Evolutionary conservation across 1,139 yeast genomes (phyloP).

Genomic region (Suhomyces yuchorum): DNA sequence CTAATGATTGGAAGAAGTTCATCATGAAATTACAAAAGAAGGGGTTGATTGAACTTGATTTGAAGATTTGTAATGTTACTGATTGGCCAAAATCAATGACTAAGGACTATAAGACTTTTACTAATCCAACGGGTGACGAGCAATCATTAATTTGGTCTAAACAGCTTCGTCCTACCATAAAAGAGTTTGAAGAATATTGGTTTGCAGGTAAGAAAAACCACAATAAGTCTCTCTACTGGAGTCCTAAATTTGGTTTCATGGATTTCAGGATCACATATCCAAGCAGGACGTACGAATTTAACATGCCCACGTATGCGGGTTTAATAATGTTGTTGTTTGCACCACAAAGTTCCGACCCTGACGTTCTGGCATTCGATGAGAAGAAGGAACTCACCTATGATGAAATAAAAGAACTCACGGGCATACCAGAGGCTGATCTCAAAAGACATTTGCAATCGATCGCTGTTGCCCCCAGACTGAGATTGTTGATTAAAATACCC

Average conservation of each 20-base stretch:
- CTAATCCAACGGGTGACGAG: conserved; percentile 34
- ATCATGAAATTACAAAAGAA: conserved; percentile 23
- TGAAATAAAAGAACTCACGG: conserved; percentile 67
- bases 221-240: conserved; percentile 81
- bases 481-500: conserved; percentile 72
- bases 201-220: conserved; percentile 58
- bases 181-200: conserved; percentile 49
- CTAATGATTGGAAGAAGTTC: conserved; percentile 51
- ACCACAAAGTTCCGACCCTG: conserved; percentile 51
- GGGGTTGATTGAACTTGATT: conserved; percentile 37
- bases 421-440: conserved; percentile 72
- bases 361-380: conserved; percentile 48
- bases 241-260: conserved; percentile 78
- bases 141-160: conserved; percentile 53
- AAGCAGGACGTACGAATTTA: conserved; percentile 73
- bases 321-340: conserved; percentile 73
- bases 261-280: conserved; percentile 73
- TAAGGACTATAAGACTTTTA: conserved; percentile 57
- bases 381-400: conserved; percentile 46
- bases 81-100: conserved; percentile 56
- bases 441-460: conserved; percentile 80
- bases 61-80: conserved; percentile 55
- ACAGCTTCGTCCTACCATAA: conserved; percentile 39
- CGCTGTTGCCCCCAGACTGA: conserved; percentile 80
- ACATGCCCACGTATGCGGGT: conserved; percentile 80